Percentiles rank a stretch among this genome's conserved stretches.
Conservation (phyloP, 108 stramenopile species). For the Skeletonema costatum region DNA sequence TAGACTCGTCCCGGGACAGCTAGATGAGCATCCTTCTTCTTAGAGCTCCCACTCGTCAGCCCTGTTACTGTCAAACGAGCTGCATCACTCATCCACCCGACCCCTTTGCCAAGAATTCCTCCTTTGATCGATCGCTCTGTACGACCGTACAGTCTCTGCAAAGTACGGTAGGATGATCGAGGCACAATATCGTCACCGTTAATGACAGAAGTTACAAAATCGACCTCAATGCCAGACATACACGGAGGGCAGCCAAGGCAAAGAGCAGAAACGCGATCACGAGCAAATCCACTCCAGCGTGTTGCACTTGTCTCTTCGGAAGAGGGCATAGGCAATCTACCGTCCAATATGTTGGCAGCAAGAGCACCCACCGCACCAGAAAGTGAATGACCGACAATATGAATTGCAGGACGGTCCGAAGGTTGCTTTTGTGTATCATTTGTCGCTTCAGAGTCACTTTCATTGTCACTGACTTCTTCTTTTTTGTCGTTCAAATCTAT, state of each 20-base stretch:
- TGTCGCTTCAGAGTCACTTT: conserved; percentile 16
- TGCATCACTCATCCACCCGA: conserved; percentile 79
- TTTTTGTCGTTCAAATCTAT: not conserved
- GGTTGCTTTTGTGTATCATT: conserved; percentile 22
- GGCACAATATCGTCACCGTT: conserved; percentile 85
- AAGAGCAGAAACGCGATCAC: conserved; percentile 67
- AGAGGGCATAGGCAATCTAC: conserved; percentile 61
- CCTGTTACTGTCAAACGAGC: conserved; percentile 73
- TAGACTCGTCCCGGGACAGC: conserved; percentile 74
- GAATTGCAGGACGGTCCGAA: conserved; percentile 58
- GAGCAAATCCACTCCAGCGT: conserved; percentile 51
- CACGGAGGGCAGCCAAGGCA: conserved; percentile 80
- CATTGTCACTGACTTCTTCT: not conserved
- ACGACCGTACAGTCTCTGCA: conserved; percentile 62
- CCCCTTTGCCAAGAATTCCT: conserved; percentile 46
- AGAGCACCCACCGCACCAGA: conserved; percentile 76
- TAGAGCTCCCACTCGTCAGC: conserved; percentile 63
- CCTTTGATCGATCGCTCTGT: conserved; percentile 49
- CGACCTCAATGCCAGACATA: conserved; percentile 72
- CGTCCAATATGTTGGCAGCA: conserved; percentile 76
- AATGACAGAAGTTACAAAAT: conserved; percentile 71
- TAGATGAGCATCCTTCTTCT: conserved; percentile 64
- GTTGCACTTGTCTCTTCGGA: conserved; percentile 2
- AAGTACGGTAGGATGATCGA: conserved; percentile 56
- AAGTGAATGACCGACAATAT: conserved; percentile 83